phyloP scores from a whole-genome alignment of 352 stramenopile genomes.

The Pythium oligandrum region DNA sequence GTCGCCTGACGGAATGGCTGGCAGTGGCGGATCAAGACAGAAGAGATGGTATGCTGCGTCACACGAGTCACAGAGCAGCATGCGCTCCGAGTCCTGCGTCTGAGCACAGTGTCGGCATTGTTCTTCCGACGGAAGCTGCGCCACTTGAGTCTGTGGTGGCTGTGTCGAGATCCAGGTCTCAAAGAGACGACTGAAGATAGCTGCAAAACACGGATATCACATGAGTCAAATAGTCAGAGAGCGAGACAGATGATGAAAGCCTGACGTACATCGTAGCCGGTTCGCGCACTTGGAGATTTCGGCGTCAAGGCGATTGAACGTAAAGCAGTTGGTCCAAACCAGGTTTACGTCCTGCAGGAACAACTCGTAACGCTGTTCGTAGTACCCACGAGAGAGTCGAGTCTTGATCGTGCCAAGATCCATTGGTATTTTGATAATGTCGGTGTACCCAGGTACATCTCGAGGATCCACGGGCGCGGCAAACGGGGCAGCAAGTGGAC shows the following conservation, averaged over 20 bases:
- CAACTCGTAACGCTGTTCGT: conserved; percentile 50
- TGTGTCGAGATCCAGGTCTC: conserved; percentile 68
- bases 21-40: conserved; percentile 61
- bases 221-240: conserved; percentile 2
- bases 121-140: conserved; percentile 58
- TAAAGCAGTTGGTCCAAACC: conserved; percentile 85
- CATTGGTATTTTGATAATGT: conserved; percentile 83
- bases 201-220: conserved; percentile 18
- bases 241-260: background rate
- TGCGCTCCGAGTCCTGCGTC: conserved; percentile 62
- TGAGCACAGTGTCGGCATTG: conserved; percentile 61
- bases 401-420: conserved; percentile 88
- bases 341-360: conserved; percentile 64
- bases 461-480: conserved; percentile 58
- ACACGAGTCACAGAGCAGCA: conserved; percentile 83
- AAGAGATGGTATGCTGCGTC: conserved; percentile 82
- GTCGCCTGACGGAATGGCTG: conserved; percentile 58
- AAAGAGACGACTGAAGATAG: conserved; percentile 77
- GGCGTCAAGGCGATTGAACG: conserved; percentile 72
- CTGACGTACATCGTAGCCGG: conserved; percentile 67
- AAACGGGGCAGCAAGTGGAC: conserved; percentile 66
- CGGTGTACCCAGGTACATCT: conserved; percentile 63
- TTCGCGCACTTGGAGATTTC: conserved; percentile 80
- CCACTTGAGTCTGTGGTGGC: conserved; percentile 40
- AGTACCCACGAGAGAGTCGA: conserved; percentile 61